These are phyloP conservation scores for Fraxinus platypoda DNA, from an alignment of 305 asterid species.

Conservation along the genomic window DNA sequence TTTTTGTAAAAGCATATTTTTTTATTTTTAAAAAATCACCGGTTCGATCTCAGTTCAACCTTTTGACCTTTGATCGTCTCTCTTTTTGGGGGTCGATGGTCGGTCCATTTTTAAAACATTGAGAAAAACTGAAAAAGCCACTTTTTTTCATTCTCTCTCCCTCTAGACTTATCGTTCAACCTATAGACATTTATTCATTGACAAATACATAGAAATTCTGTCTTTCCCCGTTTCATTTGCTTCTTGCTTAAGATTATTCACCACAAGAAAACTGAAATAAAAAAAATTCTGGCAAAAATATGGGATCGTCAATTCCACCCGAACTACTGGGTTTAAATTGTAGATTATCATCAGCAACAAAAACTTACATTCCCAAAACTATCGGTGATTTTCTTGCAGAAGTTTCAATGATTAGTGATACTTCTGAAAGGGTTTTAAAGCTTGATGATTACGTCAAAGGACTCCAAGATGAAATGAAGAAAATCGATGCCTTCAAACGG, in stretches of 20 bases:
- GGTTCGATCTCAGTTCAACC: too few species aligned
- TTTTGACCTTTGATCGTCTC: too few species aligned
- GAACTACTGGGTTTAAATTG: conserved; percentile 54
- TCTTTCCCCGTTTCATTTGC: not conserved
- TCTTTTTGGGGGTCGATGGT: too few species aligned
- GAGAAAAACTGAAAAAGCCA: not conserved
- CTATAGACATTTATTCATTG: not conserved
- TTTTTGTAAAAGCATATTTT: too few species aligned
- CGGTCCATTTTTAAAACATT: too few species aligned
- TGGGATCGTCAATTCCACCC: conserved; percentile 45
- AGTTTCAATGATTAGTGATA: conserved; percentile 36
- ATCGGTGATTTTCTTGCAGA: conserved; percentile 39
- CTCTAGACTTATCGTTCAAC: conserved; percentile 13
- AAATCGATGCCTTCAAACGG: conserved; percentile 80
- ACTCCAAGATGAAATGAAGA: conserved; percentile 70
- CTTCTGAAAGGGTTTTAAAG: conserved; percentile 42
- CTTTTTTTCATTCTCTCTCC: conserved; percentile 16
- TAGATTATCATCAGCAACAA: conserved; percentile 25
- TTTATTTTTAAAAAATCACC: too few species aligned
- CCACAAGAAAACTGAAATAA: not conserved
- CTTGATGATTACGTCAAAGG: conserved; percentile 49
- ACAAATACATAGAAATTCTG: too few species aligned
- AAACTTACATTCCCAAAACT: conserved; percentile 29
- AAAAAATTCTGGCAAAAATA: conserved; percentile 34
- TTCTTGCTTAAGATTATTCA: not conserved